Percentiles rank a stretch among this genome's conserved stretches.
These are phyloP conservation scores for Barnettozyma sucrosica DNA, from an alignment of 805 yeast species.

Conservation along the genomic window DNA sequence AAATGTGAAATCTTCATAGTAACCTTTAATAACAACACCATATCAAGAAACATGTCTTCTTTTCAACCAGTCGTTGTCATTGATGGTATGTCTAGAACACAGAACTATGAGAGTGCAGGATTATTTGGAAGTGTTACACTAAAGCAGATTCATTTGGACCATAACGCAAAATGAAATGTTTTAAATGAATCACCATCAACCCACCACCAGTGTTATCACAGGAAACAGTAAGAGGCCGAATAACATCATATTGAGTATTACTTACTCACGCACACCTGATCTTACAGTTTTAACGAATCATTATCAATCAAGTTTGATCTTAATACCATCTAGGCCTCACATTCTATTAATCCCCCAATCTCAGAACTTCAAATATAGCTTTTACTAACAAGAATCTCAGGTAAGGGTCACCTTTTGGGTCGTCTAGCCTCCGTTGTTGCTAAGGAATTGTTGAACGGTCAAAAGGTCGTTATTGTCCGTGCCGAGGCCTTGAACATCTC, in stretches of 20 bases:
- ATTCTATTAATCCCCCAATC: not conserved
- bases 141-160: not conserved
- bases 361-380: not conserved
- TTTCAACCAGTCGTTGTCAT: constrained; percentile 96
- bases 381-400: constrained; percentile 31
- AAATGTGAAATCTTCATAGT: not conserved
- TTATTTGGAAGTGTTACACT: not conserved
- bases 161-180: not conserved
- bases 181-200: too few species aligned
- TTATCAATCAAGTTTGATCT: too few species aligned
- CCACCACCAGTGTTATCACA: not conserved
- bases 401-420: constrained; percentile 99
- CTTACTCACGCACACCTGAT: too few species aligned
- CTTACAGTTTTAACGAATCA: too few species aligned
- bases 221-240: not conserved
- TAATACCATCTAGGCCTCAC: not conserved
- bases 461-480: constrained; percentile 96
- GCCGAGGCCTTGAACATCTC: constrained; percentile 97
- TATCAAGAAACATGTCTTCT: constrained; percentile 38
- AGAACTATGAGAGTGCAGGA: constrained; percentile 1
- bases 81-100: constrained; percentile 60
- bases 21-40: constrained; percentile 2
- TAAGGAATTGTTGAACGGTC: constrained; percentile 97
- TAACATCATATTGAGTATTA: too few species aligned
- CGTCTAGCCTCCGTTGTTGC: constrained; percentile 99